A percentile compares a stretch with the other conserved stretches of the same genome.
These are phyloP conservation scores for Fusarium sp. DNA, from an alignment of 2,329 filamentous ascomycete genomes.

Conservation along the genomic window DNA sequence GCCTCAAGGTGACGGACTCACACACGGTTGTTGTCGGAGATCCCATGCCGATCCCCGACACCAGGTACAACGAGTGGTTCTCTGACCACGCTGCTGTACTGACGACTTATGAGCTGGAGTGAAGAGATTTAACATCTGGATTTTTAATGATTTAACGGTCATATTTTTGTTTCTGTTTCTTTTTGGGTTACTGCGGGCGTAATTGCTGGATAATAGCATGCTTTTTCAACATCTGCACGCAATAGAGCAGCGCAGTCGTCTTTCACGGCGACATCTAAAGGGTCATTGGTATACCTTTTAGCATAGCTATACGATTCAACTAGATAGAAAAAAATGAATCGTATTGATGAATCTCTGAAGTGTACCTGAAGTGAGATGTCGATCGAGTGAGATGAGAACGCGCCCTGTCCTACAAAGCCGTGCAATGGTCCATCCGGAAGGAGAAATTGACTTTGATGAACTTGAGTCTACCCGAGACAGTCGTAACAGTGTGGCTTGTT, in stretches of 20 bases:
- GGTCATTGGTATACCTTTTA: background rate
- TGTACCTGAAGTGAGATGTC: background rate
- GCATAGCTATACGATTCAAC: background rate
- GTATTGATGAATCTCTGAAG: background rate
- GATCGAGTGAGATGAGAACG: background rate
- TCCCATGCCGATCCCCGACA: slow-evolving; percentile 47
- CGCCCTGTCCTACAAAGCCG: background rate
- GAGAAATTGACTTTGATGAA: background rate
- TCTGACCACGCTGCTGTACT: slow-evolving; percentile 52
- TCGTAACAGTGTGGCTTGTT: background rate
- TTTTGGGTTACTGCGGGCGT: background rate
- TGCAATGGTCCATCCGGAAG: background rate
- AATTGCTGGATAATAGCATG: background rate
- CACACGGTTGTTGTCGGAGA: slow-evolving; percentile 47
- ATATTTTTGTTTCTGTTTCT: background rate
- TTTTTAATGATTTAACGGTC: background rate
- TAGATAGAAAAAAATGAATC: background rate
- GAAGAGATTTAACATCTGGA: background rate
- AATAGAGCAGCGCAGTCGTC: background rate
- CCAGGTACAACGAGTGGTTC: slow-evolving; percentile 54
- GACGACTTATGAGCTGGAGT: slow-evolving; percentile 42
- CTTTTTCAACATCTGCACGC: background rate
- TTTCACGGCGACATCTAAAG: background rate
- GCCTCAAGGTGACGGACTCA: slow-evolving; percentile 46
- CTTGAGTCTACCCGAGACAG: background rate